These are phyloP conservation scores for Wickerhamiella azymoides DNA, from an alignment of 805 yeast species.

Conservation along the genomic window DNA sequence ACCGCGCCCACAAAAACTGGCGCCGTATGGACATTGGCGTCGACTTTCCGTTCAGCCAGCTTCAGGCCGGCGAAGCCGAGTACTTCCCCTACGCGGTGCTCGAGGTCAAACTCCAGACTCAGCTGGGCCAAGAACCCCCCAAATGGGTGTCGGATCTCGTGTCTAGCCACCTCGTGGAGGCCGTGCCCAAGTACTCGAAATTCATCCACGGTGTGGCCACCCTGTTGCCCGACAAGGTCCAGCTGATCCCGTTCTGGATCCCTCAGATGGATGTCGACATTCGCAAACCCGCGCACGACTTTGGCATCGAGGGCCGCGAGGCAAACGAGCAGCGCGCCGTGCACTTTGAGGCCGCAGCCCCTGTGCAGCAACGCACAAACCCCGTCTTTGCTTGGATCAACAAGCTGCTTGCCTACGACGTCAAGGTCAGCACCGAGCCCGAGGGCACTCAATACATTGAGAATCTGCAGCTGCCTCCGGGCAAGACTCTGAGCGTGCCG, in stretches of 20 bases:
- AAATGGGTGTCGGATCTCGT: constrained; percentile 92
- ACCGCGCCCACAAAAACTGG: constrained; percentile 90
- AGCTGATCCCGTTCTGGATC: constrained; percentile 88
- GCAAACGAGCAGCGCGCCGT: constrained; percentile 8
- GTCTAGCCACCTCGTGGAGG: constrained; percentile 86
- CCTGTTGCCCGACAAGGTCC: constrained; percentile 69
- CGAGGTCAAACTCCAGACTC: constrained; percentile 95
- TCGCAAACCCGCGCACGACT: constrained; percentile 65
- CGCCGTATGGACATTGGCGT: constrained; percentile 97
- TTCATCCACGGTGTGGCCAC: constrained; percentile 95
- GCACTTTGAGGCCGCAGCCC: not conserved
- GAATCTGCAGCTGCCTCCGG: constrained; percentile 61
- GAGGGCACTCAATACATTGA: constrained; percentile 48
- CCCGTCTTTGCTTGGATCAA: constrained; percentile 10
- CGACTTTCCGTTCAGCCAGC: constrained; percentile 84
- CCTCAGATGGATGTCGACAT: constrained; percentile 96
- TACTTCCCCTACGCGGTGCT: constrained; percentile 95
- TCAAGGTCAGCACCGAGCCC: constrained; percentile 38
- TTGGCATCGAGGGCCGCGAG: constrained; percentile 46
- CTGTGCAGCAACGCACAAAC: constrained; percentile 7
- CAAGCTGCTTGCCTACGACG: constrained; percentile 16
- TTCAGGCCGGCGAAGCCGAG: constrained; percentile 73
- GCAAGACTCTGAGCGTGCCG: constrained; percentile 81
- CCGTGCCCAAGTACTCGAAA: constrained; percentile 94
- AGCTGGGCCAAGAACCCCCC: constrained; percentile 97